phyloP scores from a whole-genome alignment of 805 yeast genomes.

The Lipomyces yamanashiensis region DNA sequence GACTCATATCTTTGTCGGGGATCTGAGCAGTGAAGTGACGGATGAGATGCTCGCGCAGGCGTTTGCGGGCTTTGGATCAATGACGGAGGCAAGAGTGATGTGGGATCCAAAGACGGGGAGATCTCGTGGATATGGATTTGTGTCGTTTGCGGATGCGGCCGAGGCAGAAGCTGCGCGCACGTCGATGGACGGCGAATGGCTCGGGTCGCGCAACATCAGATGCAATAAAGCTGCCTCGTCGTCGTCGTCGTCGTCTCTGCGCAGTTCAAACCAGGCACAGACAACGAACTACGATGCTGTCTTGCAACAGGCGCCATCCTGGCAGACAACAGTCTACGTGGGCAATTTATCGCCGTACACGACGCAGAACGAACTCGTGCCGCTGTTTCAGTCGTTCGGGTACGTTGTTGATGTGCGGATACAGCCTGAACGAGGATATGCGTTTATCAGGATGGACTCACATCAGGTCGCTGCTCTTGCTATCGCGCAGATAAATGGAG shows the following conservation, averaged over 20 bases:
- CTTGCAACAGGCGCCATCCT: conserved; percentile 75
- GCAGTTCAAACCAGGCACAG: neutral
- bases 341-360: conserved; percentile 84
- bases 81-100: conserved; percentile 88
- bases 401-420: conserved; percentile 79
- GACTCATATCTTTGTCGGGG: conserved; percentile 79
- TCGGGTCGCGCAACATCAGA: conserved; percentile 77
- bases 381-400: conserved; percentile 78
- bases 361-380: conserved; percentile 71
- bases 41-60: conserved; percentile 69
- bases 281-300: conserved; percentile 59
- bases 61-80: conserved; percentile 61
- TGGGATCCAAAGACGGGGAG: conserved; percentile 83
- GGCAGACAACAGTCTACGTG: conserved; percentile 84
- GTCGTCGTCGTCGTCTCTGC: conserved; percentile 16
- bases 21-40: conserved; percentile 77
- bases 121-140: conserved; percentile 84
- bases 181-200: conserved; percentile 71
- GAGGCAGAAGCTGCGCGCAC: conserved; percentile 78
- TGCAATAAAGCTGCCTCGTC: conserved; percentile 85
- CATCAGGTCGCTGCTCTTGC: conserved; percentile 91
- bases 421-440: conserved; percentile 83
- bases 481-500: conserved; percentile 74
- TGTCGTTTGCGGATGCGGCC: conserved; percentile 64
- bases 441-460: conserved; percentile 83